These are phyloP conservation scores for Gliomastix tumulicola DNA, from an alignment of 2,329 filamentous ascomycete genomes.

Conservation along the genomic window DNA sequence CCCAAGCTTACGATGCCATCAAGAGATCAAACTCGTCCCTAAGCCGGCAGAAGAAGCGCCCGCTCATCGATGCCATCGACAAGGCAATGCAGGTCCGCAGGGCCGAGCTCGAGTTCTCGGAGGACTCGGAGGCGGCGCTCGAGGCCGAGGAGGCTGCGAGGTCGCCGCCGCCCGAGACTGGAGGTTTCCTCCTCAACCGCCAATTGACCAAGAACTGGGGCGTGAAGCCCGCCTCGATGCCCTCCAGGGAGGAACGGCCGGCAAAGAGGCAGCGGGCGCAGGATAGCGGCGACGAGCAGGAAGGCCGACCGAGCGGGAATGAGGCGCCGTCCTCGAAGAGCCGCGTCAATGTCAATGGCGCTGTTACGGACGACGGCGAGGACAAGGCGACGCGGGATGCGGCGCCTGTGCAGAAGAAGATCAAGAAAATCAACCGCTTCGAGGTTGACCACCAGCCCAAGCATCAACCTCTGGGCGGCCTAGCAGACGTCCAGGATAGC, in stretches of 20 bases:
- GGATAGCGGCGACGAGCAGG: slow-evolving; percentile 14
- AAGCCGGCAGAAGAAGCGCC: slow-evolving; percentile 72
- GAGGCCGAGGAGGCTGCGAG: slow-evolving; percentile 31
- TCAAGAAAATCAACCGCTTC: slow-evolving; percentile 18
- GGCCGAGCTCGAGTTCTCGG: slow-evolving; percentile 51
- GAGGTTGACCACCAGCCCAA: slow-evolving; percentile 17
- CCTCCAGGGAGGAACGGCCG: slow-evolving; percentile 14
- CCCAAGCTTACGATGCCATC: slow-evolving; percentile 69
- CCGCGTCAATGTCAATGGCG: slow-evolving; percentile 7
- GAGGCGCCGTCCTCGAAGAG: slow-evolving; percentile 3
- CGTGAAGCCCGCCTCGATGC: neutral
- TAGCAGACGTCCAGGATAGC: slow-evolving; percentile 11
- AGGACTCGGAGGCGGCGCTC: slow-evolving; percentile 41
- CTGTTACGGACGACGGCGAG: slow-evolving; percentile 10
- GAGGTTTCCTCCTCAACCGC: slow-evolving; percentile 32
- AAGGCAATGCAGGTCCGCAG: slow-evolving; percentile 69
- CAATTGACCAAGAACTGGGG: slow-evolving; percentile 35
- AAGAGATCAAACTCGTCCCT: slow-evolving; percentile 82
- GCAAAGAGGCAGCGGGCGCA: slow-evolving; percentile 25
- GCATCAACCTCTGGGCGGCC: slow-evolving; percentile 17
- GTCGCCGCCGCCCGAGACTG: too few species aligned
- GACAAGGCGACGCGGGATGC: slow-evolving; percentile 13
- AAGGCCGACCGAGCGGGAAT: slow-evolving; percentile 7
- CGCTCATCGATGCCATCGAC: slow-evolving; percentile 80
- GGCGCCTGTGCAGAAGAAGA: slow-evolving; percentile 17